phyloP scores from a whole-genome alignment of 257 asterid species.

The Jacaranda copaia region DNA sequence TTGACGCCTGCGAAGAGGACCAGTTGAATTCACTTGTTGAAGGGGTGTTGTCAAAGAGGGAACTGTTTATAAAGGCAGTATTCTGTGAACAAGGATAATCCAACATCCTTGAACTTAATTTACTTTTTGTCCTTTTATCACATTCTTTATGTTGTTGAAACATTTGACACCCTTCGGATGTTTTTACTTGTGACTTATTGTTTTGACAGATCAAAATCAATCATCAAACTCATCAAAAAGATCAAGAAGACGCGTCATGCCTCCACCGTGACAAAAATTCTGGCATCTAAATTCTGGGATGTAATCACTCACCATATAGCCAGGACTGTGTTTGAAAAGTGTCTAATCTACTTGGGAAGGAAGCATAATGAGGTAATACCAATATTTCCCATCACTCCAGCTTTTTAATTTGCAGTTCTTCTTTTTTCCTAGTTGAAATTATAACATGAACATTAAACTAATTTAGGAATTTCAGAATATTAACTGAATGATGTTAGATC shows the following conservation, averaged over 20 bases:
- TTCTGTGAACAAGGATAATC: slow-evolving; percentile 42
- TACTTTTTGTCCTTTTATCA: background rate
- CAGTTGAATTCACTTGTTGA: slow-evolving; percentile 32
- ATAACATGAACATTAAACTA: background rate
- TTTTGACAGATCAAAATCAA: slow-evolving; percentile 41
- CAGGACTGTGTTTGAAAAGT: slow-evolving; percentile 30
- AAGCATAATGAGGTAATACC: slow-evolving; percentile 34
- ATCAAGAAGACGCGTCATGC: slow-evolving; percentile 32
- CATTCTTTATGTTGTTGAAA: too few relatives aligned
- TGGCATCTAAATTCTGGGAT: slow-evolving; percentile 11
- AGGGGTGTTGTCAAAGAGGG: background rate
- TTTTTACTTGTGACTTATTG: background rate
- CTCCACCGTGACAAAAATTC: background rate
- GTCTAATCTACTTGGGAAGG: slow-evolving; percentile 25
- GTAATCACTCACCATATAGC: slow-evolving; percentile 34
- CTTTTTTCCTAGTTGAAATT: background rate
- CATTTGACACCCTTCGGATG: too few relatives aligned
- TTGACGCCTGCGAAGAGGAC: slow-evolving; percentile 24
- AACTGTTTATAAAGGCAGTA: slow-evolving; percentile 32
- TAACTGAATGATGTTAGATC: background rate
- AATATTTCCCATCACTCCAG: background rate
- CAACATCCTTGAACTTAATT: background rate
- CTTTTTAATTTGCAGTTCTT: background rate
- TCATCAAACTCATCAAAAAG: slow-evolving; percentile 31
- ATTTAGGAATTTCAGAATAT: background rate